Base-by-base conservation (phyloP, 2,329 filamentous ascomycete species). In the Xylariomycetidae sp. region DNA sequence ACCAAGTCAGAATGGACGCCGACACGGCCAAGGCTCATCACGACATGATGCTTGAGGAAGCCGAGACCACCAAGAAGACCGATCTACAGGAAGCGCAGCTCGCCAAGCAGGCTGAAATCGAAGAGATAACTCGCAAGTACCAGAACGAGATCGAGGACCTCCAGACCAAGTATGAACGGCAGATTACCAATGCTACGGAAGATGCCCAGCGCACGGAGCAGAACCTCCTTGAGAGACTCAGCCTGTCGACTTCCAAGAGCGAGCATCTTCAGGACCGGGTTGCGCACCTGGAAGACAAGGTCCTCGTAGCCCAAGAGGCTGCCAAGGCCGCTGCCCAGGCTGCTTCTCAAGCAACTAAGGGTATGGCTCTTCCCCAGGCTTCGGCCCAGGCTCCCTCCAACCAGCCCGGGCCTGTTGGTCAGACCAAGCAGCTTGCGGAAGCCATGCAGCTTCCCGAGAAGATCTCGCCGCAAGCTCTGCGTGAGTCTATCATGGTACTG, bases 401-500 rank as follows among this genome's bases (percentile, higher is more conserved):
- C 23, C 66, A 70, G 8, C 70, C 71, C 5, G 55, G 68, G 39
- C 62, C 66, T 17, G 59, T 61, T 27, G 57, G 60, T 40, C 56
- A 61, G 25, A 52, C 59, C 18, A 63, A 58, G 46, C 56, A 54
- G 29, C 48, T 54, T 19, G 57, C 61, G n/a, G 61, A 65, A 25
- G 54, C 54, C 13, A 57, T 65, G 38, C 70, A 73, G 15, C 61
- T 79, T 4, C 84, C 86, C 0, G 87, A 92, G 57, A 94, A 84
- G 68, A 86, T 95, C 37, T 95, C 90, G 3, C 86, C 89, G 1
- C 90, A 96, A 60, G 92, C 92, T 6, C 74, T 98, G 19, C 83
- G 92, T 19, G 92, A 98, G 61, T 95, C 89, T 1, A 95, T 98
- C 54, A 80, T 94, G 62, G 92, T 95, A 13, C 70, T 98, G 17